A percentile compares a stretch with the other conserved stretches of the same genome.
Conservation (phyloP, 768 basidiomycete genomes). For the Tricholoma bakamatsutake region DNA sequence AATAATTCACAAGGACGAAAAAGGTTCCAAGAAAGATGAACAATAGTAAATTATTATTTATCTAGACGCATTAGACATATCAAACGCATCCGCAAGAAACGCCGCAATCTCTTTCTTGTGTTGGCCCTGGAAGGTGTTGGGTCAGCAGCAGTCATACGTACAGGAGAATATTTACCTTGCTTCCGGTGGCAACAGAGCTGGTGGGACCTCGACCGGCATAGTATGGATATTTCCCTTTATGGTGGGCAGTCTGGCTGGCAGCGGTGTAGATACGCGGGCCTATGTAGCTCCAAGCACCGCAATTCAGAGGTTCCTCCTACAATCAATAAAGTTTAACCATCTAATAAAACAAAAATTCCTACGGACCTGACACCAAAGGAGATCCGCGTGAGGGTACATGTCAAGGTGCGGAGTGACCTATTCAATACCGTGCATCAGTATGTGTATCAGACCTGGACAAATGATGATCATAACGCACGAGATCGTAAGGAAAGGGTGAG, state of each 20-base stretch:
- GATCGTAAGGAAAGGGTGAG: conserved; percentile 95
- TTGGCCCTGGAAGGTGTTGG: conserved; percentile 40
- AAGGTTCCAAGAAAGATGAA: background rate
- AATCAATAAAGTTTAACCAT: background rate
- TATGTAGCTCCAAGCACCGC: conserved; percentile 95
- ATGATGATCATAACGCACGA: conserved; percentile 41
- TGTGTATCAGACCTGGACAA: background rate
- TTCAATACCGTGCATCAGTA: background rate
- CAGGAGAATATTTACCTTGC: conserved; percentile 52
- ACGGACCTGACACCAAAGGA: conserved; percentile 85
- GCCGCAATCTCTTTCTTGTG: conserved; percentile 90
- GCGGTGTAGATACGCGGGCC: conserved; percentile 92
- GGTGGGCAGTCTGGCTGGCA: conserved; percentile 84
- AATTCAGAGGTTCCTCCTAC: conserved; percentile 93
- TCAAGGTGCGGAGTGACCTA: conserved; percentile 92
- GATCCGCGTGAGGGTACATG: conserved; percentile 90
- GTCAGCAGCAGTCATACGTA: conserved; percentile 6
- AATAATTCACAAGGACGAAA: background rate
- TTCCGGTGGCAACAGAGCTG: conserved; percentile 87
- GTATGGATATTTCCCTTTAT: conserved; percentile 83
- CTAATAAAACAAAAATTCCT: background rate
- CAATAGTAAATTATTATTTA: background rate
- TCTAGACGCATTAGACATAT: conserved; percentile 13
- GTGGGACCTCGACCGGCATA: conserved; percentile 94
- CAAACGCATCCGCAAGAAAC: conserved; percentile 62